Conservation (phyloP, 176 grass and related monocot genomes). For the Cenchrus purpureus region DNA sequence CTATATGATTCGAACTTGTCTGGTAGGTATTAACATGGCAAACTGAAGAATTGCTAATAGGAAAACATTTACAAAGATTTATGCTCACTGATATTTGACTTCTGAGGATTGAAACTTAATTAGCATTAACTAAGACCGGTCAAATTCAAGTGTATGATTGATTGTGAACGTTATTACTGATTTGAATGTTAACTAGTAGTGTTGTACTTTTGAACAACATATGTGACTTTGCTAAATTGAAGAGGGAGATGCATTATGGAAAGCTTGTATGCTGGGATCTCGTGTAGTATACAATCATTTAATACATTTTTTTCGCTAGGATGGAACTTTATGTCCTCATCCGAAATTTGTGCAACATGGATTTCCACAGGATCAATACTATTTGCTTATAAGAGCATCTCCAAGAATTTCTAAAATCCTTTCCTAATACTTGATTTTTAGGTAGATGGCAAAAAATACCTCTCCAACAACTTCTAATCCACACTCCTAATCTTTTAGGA, state of each 20-base stretch:
- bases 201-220: background rate
- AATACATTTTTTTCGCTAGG: background rate
- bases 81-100: background rate
- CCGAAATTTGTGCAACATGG: too few relatives aligned
- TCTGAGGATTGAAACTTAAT: background rate
- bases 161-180: constrained; percentile 4
- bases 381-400: too few relatives aligned
- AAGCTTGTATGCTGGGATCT: background rate
- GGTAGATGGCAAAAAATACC: too few relatives aligned
- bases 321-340: too few relatives aligned
- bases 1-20: background rate
- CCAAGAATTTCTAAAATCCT: too few relatives aligned
- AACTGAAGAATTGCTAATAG: constrained; percentile 7
- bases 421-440: too few relatives aligned
- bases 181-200: background rate
- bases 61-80: background rate
- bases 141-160: background rate
- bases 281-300: background rate
- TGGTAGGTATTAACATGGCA: background rate
- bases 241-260: too few relatives aligned
- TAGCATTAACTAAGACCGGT: background rate
- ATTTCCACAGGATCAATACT: too few relatives aligned
- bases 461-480: too few relatives aligned
- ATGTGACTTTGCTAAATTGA: background rate
- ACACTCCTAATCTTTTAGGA: too few relatives aligned